A percentile compares a stretch with the other conserved stretches of the same genome.
Conservation (phyloP, 768 basidiomycete genomes). For the Termitomyces sp. region DNA sequence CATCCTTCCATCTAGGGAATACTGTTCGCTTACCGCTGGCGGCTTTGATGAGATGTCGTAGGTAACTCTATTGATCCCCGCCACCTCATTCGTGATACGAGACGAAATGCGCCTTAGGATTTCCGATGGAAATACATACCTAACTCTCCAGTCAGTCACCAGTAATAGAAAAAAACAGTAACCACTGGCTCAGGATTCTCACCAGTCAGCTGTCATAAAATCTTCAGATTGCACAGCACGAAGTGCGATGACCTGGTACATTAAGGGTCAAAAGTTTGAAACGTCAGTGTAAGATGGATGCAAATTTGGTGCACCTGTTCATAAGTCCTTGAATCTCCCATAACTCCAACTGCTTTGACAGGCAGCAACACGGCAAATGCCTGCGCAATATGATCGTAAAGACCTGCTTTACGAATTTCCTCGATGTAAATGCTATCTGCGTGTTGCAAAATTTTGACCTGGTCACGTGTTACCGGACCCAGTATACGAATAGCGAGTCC, state of each 20-base stretch:
- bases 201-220: conserved; percentile 99
- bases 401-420: conserved; percentile 87
- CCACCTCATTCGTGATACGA: conserved; percentile 95
- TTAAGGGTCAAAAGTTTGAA: conserved; percentile 5
- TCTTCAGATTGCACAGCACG: conserved; percentile 97
- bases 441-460: conserved; percentile 85
- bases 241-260: conserved; percentile 75
- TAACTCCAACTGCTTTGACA: conserved; percentile 95
- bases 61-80: conserved; percentile 93
- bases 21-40: conserved; percentile 60
- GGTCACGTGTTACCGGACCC: conserved; percentile 89
- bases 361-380: conserved; percentile 95
- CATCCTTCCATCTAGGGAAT: conserved; percentile 1
- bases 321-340: conserved; percentile 95
- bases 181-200: conserved; percentile 13
- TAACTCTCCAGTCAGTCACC: conserved; percentile 21
- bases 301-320: conserved; percentile 57
- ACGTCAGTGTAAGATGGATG: not conserved
- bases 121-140: conserved; percentile 94
- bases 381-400: conserved; percentile 93
- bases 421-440: conserved; percentile 97
- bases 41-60: conserved; percentile 98
- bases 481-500: conserved; percentile 98
- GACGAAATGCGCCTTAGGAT: conserved; percentile 89
- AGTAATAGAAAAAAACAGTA: conserved; percentile 3